Conservation (phyloP, 768 basidiomycete genomes). For the Paxillus rubicundulus region DNA sequence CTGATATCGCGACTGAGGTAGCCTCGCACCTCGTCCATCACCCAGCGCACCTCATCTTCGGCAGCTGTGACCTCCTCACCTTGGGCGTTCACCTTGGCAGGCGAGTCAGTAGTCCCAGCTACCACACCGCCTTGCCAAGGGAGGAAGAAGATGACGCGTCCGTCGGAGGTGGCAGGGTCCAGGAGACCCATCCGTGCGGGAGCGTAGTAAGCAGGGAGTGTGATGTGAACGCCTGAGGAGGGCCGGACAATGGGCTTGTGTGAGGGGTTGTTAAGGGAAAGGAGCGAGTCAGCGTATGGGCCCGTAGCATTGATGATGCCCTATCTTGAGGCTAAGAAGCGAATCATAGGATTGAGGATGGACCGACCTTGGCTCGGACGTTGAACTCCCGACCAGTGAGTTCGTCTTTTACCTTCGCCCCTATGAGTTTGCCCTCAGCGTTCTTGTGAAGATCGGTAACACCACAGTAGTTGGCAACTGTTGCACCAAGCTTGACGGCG, state of each 20-base stretch:
- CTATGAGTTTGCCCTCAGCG: constrained; percentile 57
- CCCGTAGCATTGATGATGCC: constrained; percentile 97
- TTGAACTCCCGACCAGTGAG: constrained; percentile 82
- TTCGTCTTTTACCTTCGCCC: constrained; percentile 75
- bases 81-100: constrained; percentile 57
- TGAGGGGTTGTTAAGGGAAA: constrained; percentile 72
- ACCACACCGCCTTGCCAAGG: constrained; percentile 99
- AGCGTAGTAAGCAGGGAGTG: constrained; percentile 95
- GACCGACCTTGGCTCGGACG: constrained; percentile 70
- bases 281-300: constrained; percentile 84
- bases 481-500: constrained; percentile 88
- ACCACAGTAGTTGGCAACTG: constrained; percentile 86
- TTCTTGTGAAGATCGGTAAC: constrained; percentile 77
- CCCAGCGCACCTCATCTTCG: constrained; percentile 97
- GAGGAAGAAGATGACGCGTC: constrained; percentile 97
- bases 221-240: constrained; percentile 93
- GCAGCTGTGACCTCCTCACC: constrained; percentile 68
- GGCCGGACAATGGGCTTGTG: constrained; percentile 89
- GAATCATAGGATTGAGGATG: neutral
- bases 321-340: constrained; percentile 32
- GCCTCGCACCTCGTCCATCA: constrained; percentile 86
- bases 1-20: constrained; percentile 92
- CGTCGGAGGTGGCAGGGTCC: constrained; percentile 93
- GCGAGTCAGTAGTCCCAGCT: constrained; percentile 93
- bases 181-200: constrained; percentile 93